Percentiles rank a stretch among this genome's conserved stretches.
phyloP scores from a whole-genome alignment of 2,329 filamentous ascomycete genomes.

The Colletotrichum karsti region DNA sequence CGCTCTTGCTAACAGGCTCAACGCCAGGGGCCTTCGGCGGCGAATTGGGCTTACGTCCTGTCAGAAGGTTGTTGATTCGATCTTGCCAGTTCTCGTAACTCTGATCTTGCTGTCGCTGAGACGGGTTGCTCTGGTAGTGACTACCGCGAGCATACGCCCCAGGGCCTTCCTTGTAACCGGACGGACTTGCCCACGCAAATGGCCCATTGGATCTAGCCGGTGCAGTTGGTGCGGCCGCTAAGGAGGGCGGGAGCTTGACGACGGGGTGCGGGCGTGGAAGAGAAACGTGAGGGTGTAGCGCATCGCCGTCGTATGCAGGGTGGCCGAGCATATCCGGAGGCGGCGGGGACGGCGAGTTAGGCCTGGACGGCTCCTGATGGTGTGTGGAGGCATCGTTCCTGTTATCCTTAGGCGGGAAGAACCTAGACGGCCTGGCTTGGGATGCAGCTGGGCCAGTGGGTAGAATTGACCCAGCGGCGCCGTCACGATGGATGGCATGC shows the following conservation, averaged over 20 bases:
- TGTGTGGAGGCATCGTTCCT: conserved; percentile 48
- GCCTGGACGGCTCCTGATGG: conserved; percentile 47
- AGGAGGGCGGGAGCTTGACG: conserved; percentile 79
- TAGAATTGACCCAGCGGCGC: conserved; percentile 33
- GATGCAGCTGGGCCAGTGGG: conserved; percentile 43
- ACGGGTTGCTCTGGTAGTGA: conserved; percentile 28
- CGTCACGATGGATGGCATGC: conserved; percentile 37
- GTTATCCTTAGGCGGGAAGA: conserved; percentile 66
- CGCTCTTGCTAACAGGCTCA: conserved; percentile 73
- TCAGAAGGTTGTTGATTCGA: conserved; percentile 82
- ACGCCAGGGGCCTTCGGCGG: conserved; percentile 68
- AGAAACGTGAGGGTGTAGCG: conserved; percentile 71
- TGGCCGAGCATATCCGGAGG: conserved; percentile 76
- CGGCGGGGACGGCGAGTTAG: conserved; percentile 73
- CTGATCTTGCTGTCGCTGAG: conserved; percentile 39
- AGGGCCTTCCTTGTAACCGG: conserved; percentile 39
- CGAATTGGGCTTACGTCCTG: conserved; percentile 68
- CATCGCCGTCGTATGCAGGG: conserved; percentile 76
- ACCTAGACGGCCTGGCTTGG: conserved; percentile 63
- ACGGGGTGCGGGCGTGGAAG: conserved; percentile 76
- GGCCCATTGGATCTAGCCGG: conserved; percentile 34
- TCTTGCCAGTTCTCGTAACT: conserved; percentile 75
- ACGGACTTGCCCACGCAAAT: conserved; percentile 46
- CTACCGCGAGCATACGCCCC: conserved; percentile 7
- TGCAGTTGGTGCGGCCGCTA: conserved; percentile 47